A percentile compares a stretch with the other conserved stretches of the same genome.
Evolutionary conservation across 2,329 filamentous ascomycete species (phyloP).

Genomic region (Fusarium penzigii): DNA sequence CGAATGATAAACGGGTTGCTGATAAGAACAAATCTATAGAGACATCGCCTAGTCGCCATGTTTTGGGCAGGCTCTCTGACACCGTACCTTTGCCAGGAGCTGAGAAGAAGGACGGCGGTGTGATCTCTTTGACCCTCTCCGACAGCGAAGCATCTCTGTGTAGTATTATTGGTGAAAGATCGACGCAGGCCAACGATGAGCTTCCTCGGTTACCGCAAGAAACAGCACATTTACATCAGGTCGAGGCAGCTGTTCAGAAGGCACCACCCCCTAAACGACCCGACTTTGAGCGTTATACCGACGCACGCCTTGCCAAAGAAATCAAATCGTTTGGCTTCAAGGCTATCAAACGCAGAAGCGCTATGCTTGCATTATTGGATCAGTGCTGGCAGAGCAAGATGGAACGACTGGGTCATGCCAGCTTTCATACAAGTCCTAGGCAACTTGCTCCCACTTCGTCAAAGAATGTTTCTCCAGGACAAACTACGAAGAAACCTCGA

Average conservation of each 20-base stretch:
- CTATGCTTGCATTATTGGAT: constrained; percentile 69
- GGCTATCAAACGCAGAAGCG: constrained; percentile 63
- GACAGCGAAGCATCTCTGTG: constrained; percentile 23
- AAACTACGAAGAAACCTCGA: constrained; percentile 28
- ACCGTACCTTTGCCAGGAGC: constrained; percentile 14
- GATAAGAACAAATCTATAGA: neutral
- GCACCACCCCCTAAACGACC: constrained; percentile 40
- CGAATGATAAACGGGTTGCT: constrained; percentile 4
- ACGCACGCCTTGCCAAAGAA: constrained; percentile 62
- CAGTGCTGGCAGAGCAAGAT: constrained; percentile 70
- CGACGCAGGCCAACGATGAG: neutral
- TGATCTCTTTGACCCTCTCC: constrained; percentile 16
- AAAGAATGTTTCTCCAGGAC: constrained; percentile 2
- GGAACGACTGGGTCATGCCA: constrained; percentile 13
- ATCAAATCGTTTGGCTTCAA: constrained; percentile 72
- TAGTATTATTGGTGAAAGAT: constrained; percentile 4
- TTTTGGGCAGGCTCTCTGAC: constrained; percentile 28
- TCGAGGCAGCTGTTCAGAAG: neutral
- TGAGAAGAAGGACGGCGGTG: constrained; percentile 1
- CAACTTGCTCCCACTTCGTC: constrained; percentile 14
- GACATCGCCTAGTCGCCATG: constrained; percentile 4
- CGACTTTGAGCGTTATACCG: constrained; percentile 62
- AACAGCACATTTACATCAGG: neutral
- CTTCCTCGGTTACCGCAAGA: neutral
- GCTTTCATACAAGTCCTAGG: constrained; percentile 20